phyloP scores from a whole-genome alignment of 2,329 filamentous ascomycete species.

The Phyllosticta paracitricarpa region DNA sequence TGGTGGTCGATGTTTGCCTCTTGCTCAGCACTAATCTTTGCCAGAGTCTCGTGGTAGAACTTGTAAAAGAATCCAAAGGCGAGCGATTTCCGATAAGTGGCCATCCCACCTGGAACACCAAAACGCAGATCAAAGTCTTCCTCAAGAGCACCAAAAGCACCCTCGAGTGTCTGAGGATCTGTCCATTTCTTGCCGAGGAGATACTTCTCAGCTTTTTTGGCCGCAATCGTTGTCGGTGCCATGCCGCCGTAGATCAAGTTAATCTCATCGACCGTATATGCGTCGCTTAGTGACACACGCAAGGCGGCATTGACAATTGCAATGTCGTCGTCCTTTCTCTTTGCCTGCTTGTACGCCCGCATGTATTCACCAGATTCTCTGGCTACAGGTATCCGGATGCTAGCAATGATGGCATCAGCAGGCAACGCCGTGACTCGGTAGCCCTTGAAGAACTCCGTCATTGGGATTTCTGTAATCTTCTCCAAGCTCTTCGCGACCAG shows the following conservation, averaged over 20 bases:
- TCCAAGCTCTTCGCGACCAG: conserved; percentile 69
- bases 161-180: conserved; percentile 75
- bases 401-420: conserved; percentile 72
- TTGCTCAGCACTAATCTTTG: conserved; percentile 45
- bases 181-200: conserved; percentile 70
- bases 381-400: conserved; percentile 74
- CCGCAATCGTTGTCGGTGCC: conserved; percentile 83
- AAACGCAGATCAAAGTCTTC: conserved; percentile 82
- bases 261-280: conserved; percentile 60
- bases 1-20: conserved; percentile 52
- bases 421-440: conserved; percentile 79
- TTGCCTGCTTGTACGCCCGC: conserved; percentile 88
- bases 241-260: conserved; percentile 90
- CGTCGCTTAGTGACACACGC: conserved; percentile 59
- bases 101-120: conserved; percentile 93
- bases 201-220: conserved; percentile 65
- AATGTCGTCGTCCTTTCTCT: conserved; percentile 96
- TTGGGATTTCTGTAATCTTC: conserved; percentile 73
- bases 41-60: conserved; percentile 84
- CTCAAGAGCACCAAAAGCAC: conserved; percentile 80
- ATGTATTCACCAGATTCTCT: conserved; percentile 70
- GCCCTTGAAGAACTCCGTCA: conserved; percentile 84
- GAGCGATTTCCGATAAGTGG: conserved; percentile 83
- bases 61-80: conserved; percentile 93
- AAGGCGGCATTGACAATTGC: conserved; percentile 90